Base-by-base conservation (phyloP, 306 rosid species). In the Boehmeria nivea region DNA sequence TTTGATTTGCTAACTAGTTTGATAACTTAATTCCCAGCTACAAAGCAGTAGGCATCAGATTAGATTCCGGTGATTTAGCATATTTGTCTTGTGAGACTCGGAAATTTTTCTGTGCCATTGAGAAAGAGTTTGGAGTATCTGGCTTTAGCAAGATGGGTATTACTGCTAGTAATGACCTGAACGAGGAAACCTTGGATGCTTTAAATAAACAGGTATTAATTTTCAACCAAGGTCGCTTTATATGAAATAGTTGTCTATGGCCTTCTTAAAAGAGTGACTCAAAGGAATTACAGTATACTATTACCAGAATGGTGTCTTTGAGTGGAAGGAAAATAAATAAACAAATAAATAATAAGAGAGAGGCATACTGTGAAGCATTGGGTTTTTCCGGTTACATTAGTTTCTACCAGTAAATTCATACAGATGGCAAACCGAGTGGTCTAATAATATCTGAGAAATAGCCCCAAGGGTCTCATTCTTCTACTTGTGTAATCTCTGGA, bases 141-240 rank as follows among this genome's bases (percentile, higher is more conserved):
- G 77, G 72, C 53, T 89, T 89, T 58, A 90, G 88, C 40, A 86
- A 76, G 65, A 77, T 52, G 60, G 33, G 19, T 60, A 84, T 86
- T 68, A 77, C 94, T n/a, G 95, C 95, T 54, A 86, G 97, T 71
- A 90, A 90, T 74, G 95, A 90, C 67, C 95, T 90, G 31, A 90
- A 90, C 52, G 97, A 90, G 73, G 97, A 86, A 80, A 90, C 97
- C 28, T 67, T 86, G 77, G 97, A 90, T 76, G 97, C 95, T 68
- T 76, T 86, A 74, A 90, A 90, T 69, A 90, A 90, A 81, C 97
- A 90, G 95, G 97, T 83, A n/a, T n/a, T n/a, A n/a, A n/a, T n/a
- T n/a, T n/a, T n/a, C n/a, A n/a, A n/a, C n/a, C n/a, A n/a, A n/a
- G n/a, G n/a, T n/a, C n/a, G n/a, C n/a, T n/a, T n/a, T n/a, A n/a